phyloP scores from a whole-genome alignment of 768 basidiomycete genomes.

The Hortiboletus flavorubellus region DNA sequence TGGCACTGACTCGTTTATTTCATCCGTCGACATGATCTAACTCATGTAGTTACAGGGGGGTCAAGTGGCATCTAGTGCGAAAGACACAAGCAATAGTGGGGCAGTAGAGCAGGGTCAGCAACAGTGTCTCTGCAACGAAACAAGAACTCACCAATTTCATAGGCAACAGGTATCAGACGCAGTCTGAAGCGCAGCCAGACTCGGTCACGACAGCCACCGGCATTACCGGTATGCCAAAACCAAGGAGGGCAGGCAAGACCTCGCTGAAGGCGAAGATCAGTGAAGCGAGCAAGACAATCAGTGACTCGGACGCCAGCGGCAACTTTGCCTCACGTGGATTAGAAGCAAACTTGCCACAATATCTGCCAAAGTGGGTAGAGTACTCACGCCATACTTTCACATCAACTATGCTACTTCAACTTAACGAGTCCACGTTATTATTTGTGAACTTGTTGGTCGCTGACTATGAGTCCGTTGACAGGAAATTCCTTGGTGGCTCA shows the following conservation, averaged over 20 bases:
- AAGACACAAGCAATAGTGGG: neutral
- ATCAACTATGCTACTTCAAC: neutral
- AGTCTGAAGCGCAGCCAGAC: neutral
- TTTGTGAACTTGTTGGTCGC: conserved; percentile 1
- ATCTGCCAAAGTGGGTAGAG: neutral
- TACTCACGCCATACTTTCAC: neutral
- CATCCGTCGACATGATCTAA: too few species aligned
- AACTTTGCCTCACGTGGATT: neutral
- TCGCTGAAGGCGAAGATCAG: neutral
- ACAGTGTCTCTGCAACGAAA: neutral
- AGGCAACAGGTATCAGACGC: neutral
- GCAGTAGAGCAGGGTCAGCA: neutral
- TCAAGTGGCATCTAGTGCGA: neutral
- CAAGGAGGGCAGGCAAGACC: neutral
- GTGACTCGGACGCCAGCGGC: neutral
- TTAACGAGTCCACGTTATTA: neutral
- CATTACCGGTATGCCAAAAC: neutral
- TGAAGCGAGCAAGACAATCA: neutral
- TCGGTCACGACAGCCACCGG: neutral
- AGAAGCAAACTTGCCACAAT: conserved; percentile 1
- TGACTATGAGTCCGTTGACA: neutral
- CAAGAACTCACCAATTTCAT: neutral
- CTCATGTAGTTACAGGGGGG: neutral
- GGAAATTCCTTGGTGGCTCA: neutral
- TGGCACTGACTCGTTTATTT: neutral